phyloP scores from a whole-genome alignment of 2,329 filamentous ascomycete genomes.

The Coleophoma eucalyptorum region DNA sequence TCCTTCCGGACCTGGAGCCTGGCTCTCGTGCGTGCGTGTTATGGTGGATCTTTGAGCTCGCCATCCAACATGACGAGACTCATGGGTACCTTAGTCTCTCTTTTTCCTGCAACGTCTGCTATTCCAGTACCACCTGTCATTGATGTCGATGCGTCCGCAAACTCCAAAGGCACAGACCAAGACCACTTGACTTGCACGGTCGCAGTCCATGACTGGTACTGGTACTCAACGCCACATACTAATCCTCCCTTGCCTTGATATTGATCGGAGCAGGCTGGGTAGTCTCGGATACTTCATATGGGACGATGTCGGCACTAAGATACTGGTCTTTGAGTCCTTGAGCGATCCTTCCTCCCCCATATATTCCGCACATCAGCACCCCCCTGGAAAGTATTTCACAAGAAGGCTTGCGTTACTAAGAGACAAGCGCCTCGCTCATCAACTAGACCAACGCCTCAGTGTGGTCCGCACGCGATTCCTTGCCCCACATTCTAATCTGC shows the following conservation, averaged over 20 bases:
- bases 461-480: constrained; percentile 15
- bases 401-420: constrained; percentile 16
- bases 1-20: neutral
- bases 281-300: too few species aligned
- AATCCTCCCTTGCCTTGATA: too few species aligned
- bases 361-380: constrained; percentile 8
- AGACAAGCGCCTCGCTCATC: constrained; percentile 14
- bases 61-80: neutral
- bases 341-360: neutral
- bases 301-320: too few species aligned
- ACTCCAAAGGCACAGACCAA: constrained; percentile 16
- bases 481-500: constrained; percentile 19
- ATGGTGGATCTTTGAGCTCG: neutral
- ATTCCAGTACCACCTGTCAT: constrained; percentile 6
- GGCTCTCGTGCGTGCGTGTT: neutral
- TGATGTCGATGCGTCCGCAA: neutral
- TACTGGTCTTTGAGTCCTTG: too few species aligned
- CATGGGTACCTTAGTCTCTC: neutral
- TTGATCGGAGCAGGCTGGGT: too few species aligned
- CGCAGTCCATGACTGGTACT: too few species aligned
- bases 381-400: constrained; percentile 5
- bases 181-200: neutral
- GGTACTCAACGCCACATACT: constrained; percentile 14
- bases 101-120: constrained; percentile 4
- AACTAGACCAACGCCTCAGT: constrained; percentile 11